Percentiles rank a stretch among this genome's conserved stretches.
These are phyloP conservation scores for Exophiala sp. DNA, from an alignment of 2,329 filamentous ascomycete species.

Conservation along the genomic window DNA sequence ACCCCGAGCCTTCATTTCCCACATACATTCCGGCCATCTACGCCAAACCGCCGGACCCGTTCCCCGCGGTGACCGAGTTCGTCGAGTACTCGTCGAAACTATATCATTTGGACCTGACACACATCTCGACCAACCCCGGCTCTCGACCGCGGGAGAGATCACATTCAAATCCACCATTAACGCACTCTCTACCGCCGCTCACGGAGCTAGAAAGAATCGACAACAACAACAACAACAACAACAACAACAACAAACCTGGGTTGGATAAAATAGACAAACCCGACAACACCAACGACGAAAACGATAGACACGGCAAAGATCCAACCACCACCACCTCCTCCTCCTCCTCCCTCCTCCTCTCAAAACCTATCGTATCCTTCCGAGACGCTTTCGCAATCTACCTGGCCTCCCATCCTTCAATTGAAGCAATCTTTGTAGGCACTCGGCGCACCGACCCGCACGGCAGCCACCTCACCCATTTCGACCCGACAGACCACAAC, in stretches of 20 bases:
- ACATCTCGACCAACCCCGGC: constrained; percentile 60
- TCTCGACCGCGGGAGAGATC: constrained; percentile 21
- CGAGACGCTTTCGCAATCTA: constrained; percentile 74
- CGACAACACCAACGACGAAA: too few species aligned
- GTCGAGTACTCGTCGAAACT: constrained; percentile 58
- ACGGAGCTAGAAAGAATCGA: not conserved
- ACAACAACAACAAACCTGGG: not conserved
- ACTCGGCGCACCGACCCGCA: constrained; percentile 90
- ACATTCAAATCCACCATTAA: constrained; percentile 21
- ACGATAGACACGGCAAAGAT: not conserved
- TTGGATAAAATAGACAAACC: not conserved
- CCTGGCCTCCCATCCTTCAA: constrained; percentile 44
- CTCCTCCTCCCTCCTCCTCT: too few species aligned
- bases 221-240: too few species aligned
- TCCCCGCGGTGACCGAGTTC: constrained; percentile 79
- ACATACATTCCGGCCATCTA: constrained; percentile 73
- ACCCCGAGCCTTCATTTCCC: constrained; percentile 34
- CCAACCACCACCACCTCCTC: not conserved
- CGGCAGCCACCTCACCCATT: constrained; percentile 68
- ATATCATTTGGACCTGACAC: constrained; percentile 70
- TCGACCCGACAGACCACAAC: constrained; percentile 78
- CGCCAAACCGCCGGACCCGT: constrained; percentile 77
- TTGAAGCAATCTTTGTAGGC: constrained; percentile 79
- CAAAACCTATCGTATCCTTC: constrained; percentile 51
- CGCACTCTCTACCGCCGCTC: not conserved